phyloP scores from a whole-genome alignment of 768 basidiomycete species.

The Tulasnella sp. region DNA sequence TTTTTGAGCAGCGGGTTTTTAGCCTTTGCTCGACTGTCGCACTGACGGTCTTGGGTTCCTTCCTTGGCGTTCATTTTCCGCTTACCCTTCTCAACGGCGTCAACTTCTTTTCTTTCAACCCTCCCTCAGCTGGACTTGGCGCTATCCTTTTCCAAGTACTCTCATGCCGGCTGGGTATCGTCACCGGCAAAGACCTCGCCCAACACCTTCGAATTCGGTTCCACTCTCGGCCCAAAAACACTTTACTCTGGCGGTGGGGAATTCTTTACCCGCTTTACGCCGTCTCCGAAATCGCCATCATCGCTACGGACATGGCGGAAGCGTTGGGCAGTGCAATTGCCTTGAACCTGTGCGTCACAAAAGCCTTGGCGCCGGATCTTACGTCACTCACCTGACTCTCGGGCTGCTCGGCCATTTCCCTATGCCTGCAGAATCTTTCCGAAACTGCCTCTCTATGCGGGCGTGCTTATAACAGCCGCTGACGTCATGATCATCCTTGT shows the following conservation, averaged over 20 bases:
- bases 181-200: slow-evolving; percentile 31
- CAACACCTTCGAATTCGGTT: slow-evolving; percentile 28
- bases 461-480: slow-evolving; percentile 30
- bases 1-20: background rate
- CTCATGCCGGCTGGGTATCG: slow-evolving; percentile 35
- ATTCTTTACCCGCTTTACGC: slow-evolving; percentile 27
- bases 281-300: slow-evolving; percentile 33
- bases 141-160: slow-evolving; percentile 39
- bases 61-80: background rate
- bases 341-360: slow-evolving; percentile 31
- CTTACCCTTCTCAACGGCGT: background rate
- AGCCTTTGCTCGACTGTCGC: background rate
- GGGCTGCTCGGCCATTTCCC: background rate
- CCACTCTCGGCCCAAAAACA: slow-evolving; percentile 22
- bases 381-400: background rate
- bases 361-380: background rate
- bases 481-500: slow-evolving; percentile 32
- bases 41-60: background rate
- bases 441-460: slow-evolving; percentile 29
- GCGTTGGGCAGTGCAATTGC: slow-evolving; percentile 40
- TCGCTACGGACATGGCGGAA: slow-evolving; percentile 38
- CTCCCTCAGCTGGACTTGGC: slow-evolving; percentile 33
- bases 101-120: background rate
- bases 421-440: slow-evolving; percentile 25
- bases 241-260: slow-evolving; percentile 24